Conservation (phyloP, 192 early-diverging fungal species). For the Linnemannia exigua region DNA sequence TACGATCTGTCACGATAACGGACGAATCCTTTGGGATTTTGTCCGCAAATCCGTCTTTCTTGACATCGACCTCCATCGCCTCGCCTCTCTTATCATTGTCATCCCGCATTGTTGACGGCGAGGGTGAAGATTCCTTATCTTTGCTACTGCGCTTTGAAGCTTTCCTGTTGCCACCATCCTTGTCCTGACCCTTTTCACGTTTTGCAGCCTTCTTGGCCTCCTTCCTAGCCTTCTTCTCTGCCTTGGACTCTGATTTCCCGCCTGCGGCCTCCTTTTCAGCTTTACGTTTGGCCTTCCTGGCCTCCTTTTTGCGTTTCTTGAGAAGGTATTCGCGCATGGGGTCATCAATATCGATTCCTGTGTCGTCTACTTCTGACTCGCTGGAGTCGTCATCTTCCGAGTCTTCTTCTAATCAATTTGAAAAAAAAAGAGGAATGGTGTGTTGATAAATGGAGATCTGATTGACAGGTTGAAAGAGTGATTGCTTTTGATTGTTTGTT, state of each 20-base stretch:
- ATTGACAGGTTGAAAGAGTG: background rate
- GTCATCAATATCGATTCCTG: conserved; percentile 76
- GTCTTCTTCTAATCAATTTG: conserved; percentile 12
- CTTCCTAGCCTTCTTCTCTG: conserved; percentile 28
- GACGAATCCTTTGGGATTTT: background rate
- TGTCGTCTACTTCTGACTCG: conserved; percentile 57
- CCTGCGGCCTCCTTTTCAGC: conserved; percentile 45
- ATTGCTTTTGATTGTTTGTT: conserved; percentile 19
- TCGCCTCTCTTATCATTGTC: background rate
- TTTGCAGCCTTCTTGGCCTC: conserved; percentile 40
- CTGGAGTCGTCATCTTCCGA: conserved; percentile 38
- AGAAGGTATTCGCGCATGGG: conserved; percentile 82
- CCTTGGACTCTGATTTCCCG: conserved; percentile 43
- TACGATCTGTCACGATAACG: background rate
- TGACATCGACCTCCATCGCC: background rate
- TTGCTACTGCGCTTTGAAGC: background rate
- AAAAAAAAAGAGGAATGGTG: background rate
- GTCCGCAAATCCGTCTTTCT: background rate
- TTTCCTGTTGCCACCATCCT: background rate
- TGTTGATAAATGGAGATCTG: background rate
- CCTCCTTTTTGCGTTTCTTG: conserved; percentile 71
- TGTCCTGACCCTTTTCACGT: conserved; percentile 26
- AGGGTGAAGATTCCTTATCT: background rate
- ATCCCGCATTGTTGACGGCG: background rate
- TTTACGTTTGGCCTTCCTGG: conserved; percentile 46